Evolutionary conservation across 176 grass and related monocot species (phyloP).

Genomic region (Cocos nucifera): DNA sequence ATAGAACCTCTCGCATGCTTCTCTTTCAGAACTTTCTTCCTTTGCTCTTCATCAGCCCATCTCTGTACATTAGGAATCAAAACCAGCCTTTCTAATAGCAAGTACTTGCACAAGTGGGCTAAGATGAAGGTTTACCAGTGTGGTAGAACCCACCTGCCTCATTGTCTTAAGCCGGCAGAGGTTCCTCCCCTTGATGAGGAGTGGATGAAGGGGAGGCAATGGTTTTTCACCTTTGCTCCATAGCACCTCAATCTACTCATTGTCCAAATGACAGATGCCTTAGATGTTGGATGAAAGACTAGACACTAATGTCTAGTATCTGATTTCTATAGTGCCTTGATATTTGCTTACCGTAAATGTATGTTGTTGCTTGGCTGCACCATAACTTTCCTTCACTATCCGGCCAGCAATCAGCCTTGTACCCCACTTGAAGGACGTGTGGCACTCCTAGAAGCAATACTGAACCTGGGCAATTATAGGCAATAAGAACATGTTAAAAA

Average conservation of each 20-base stretch:
- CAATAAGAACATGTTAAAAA: too few relatives aligned
- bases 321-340: background rate
- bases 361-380: conserved; percentile 46
- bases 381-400: conserved; percentile 54
- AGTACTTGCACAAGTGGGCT: too few relatives aligned
- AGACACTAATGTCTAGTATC: background rate
- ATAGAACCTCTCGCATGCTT: conserved; percentile 38
- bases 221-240: conserved; percentile 55
- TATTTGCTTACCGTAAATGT: conserved; percentile 46
- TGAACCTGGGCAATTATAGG: conserved; percentile 20
- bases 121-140: too few relatives aligned
- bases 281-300: background rate
- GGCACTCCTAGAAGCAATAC: conserved; percentile 30
- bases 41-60: conserved; percentile 51
- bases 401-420: conserved; percentile 33
- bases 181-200: conserved; percentile 57
- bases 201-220: conserved; percentile 30
- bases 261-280: background rate
- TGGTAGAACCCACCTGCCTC: conserved; percentile 31
- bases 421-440: conserved; percentile 32
- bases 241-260: conserved; percentile 51
- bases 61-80: conserved; percentile 23
- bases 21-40: conserved; percentile 35
- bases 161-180: conserved; percentile 43
- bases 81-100: too few relatives aligned